Evolutionary conservation across 768 basidiomycete genomes (phyloP).

Genomic region (Lactarius evosmus): DNA sequence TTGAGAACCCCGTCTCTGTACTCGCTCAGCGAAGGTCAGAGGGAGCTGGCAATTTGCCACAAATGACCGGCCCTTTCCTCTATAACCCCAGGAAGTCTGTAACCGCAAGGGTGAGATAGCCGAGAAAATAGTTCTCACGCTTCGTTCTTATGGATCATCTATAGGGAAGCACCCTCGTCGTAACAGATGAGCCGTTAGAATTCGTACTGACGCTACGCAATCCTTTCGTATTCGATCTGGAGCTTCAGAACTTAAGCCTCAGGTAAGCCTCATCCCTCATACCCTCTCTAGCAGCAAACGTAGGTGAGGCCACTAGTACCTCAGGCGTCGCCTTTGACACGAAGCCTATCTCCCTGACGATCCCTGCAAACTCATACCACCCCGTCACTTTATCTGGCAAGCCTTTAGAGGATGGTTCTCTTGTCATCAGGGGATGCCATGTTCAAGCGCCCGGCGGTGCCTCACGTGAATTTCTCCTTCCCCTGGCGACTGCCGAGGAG

Average conservation of each 20-base stretch:
- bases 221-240: conserved; percentile 89
- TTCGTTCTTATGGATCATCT: conserved; percentile 8
- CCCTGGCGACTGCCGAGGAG: conserved; percentile 68
- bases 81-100: conserved; percentile 80
- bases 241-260: conserved; percentile 74
- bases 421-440: conserved; percentile 74
- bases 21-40: conserved; percentile 43
- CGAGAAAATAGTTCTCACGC: neutral
- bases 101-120: conserved; percentile 50
- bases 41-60: conserved; percentile 41
- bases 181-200: conserved; percentile 81
- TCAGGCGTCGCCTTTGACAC: conserved; percentile 75
- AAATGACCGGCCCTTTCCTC: conserved; percentile 76
- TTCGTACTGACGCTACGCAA: conserved; percentile 84
- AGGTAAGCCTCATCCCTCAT: conserved; percentile 50
- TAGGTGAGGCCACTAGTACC: conserved; percentile 50
- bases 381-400: conserved; percentile 67
- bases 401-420: conserved; percentile 58
- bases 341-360: conserved; percentile 54
- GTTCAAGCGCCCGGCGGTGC: conserved; percentile 74
- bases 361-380: conserved; percentile 76
- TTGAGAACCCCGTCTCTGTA: conserved; percentile 65
- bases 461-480: conserved; percentile 69
- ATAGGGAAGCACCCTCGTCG: conserved; percentile 61
- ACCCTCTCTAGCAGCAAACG: neutral